Percentiles rank a stretch among this genome's conserved stretches.
Evolutionary conservation across 179 eudicot species (phyloP).

Genomic region (Spergularia azorica): DNA sequence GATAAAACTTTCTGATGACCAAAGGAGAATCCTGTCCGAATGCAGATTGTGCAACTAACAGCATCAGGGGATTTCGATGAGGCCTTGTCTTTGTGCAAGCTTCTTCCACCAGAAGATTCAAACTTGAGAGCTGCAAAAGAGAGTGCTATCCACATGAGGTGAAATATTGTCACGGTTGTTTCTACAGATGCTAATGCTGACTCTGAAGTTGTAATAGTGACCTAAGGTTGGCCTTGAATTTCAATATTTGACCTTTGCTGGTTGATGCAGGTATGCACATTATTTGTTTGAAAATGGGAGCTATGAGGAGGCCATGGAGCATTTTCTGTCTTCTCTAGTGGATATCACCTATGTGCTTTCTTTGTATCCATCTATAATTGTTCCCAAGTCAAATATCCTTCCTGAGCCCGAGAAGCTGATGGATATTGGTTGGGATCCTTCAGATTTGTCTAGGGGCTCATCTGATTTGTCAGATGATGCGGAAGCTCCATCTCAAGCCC

Average conservation of each 20-base stretch:
- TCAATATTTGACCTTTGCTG: neutral
- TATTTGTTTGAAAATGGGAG: conserved; percentile 90
- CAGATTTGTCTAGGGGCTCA: conserved; percentile 72
- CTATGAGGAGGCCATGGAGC: conserved; percentile 98
- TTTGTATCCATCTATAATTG: conserved; percentile 75
- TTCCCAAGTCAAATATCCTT: conserved; percentile 68
- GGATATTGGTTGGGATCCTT: conserved; percentile 66
- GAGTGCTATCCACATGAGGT: conserved; percentile 97
- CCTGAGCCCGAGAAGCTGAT: conserved; percentile 77
- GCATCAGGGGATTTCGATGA: conserved; percentile 99
- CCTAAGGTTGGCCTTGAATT: neutral
- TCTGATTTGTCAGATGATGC: conserved; percentile 84
- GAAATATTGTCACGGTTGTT: conserved; percentile 10
- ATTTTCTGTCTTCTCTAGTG: conserved; percentile 90
- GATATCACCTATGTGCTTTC: conserved; percentile 93
- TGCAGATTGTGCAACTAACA: conserved; percentile 97
- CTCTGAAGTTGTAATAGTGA: neutral
- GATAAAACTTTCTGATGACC: conserved; percentile 10
- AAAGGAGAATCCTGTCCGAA: conserved; percentile 18
- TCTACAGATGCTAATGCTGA: neutral
- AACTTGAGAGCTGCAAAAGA: conserved; percentile 93
- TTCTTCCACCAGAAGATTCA: conserved; percentile 97
- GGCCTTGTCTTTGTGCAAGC: conserved; percentile 89
- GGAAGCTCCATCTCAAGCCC: conserved; percentile 58
- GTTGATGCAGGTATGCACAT: conserved; percentile 80